Conservation (phyloP, 495 filamentous ascomycete species). For the Aspergillus campestris region DNA sequence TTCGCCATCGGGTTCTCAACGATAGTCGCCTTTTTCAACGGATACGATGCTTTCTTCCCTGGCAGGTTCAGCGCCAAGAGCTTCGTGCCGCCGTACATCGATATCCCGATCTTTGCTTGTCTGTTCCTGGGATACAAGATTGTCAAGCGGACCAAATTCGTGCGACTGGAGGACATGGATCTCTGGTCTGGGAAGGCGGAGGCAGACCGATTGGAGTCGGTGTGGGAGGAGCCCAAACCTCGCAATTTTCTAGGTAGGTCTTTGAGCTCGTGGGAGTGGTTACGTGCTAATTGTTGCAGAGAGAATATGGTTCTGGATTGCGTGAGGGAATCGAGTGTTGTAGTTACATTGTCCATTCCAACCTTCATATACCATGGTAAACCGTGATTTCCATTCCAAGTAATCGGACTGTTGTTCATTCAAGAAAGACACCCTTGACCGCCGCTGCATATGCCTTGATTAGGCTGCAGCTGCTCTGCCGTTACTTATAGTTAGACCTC, state of each 20-base stretch:
- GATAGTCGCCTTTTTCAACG: constrained; percentile 46
- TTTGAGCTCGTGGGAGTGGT: too few species aligned
- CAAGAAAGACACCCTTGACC: too few species aligned
- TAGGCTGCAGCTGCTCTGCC: too few species aligned
- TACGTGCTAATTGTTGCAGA: not conserved
- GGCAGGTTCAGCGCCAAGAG: constrained; percentile 25
- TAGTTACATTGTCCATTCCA: not conserved
- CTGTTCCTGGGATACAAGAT: constrained; percentile 50
- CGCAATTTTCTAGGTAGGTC: constrained; percentile 7
- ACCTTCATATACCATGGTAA: too few species aligned
- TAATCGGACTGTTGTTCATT: too few species aligned
- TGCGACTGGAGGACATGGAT: constrained; percentile 45
- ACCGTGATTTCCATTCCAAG: too few species aligned
- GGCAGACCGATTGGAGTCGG: constrained; percentile 6
- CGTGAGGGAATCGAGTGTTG: constrained; percentile 3
- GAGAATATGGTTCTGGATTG: constrained; percentile 11
- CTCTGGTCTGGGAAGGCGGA: constrained; percentile 24
- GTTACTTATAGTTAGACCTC: too few species aligned
- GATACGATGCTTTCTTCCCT: constrained; percentile 52
- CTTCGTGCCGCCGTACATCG: constrained; percentile 30
- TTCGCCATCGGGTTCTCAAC: constrained; percentile 38
- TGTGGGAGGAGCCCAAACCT: constrained; percentile 7
- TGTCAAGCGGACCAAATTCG: constrained; percentile 43
- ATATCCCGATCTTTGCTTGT: constrained; percentile 44
- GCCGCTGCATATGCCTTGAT: too few species aligned